A percentile compares a stretch with the other conserved stretches of the same genome.
phyloP scores from a whole-genome alignment of 78 protist species.

The slime mould (Dictyostelium discoideum) region dicty_2.7 NC_007091.3:4178501-4179000 shows the following conservation, averaged over 20 bases:
- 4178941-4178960: background rate
- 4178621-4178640: too few species aligned
- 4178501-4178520: background rate
- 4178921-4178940: background rate
- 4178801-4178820: background rate
- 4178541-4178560: background rate
- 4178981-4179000: background rate
- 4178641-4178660: too few species aligned
- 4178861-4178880: background rate
- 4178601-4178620: background rate
- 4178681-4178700: background rate
- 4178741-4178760: too few species aligned
- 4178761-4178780: too few species aligned
- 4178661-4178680: background rate
- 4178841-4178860: background rate
- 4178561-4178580: background rate
- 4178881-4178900: background rate
- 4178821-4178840: background rate
- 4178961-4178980: background rate
- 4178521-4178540: background rate
- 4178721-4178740: too few species aligned
- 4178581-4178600: background rate
- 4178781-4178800: too few species aligned
- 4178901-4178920: background rate
- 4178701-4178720: too few species aligned